Base-by-base conservation (phyloP, 1,284 basidiomycete genomes). In the Tausonia pullulans region DNA sequence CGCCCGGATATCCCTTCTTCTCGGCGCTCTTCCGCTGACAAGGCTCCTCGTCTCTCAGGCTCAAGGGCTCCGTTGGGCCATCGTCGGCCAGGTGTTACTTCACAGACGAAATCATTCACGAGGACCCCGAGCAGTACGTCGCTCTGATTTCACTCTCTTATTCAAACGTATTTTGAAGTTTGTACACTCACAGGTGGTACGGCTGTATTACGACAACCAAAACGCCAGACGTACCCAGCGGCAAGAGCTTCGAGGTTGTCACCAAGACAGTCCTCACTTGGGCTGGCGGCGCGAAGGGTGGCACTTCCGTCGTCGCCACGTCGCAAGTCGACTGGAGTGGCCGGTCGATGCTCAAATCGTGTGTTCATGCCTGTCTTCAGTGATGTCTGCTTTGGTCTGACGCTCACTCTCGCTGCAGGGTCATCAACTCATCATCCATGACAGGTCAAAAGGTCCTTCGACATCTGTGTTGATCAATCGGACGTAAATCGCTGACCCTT, bases 191-290 rank as follows among this genome's bases (percentile, higher is more conserved):
- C 54, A 62, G 64, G 14, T 68, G 68, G 67, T 69, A 58, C 44
- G 68, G 65, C 14, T 64, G 68, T 11, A 49, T 65, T 45, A 67
- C 67, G 6, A 60, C 50, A 5, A 69, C 69, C 2, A 41, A 65
- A 58, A 70, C 69, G 52, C 69, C 69, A 16, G 67, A 68, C 4
- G 68, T 70, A 40, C 69, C 69, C 14, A 63, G 61, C 56, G 69
- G 69, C 11, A 69, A 70, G 62, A 68, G 62, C 63, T 70, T 70
- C 48, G 56, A 63, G 40, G 67, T 66, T 9, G 54, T 63, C 40
- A 66, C 66, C 39, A 68, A 65, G 66, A 68, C 68, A 10, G 61
- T 66, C 10, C 67, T 70, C 16, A 69, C 67, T 8, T 68, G 67
- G 60, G 67, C 66, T 43, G 69, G 66, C 45, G 67, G 55, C 16